Evolutionary conservation across 2,329 filamentous ascomycete genomes (phyloP).

Genomic region (Fusarium compactum): DNA sequence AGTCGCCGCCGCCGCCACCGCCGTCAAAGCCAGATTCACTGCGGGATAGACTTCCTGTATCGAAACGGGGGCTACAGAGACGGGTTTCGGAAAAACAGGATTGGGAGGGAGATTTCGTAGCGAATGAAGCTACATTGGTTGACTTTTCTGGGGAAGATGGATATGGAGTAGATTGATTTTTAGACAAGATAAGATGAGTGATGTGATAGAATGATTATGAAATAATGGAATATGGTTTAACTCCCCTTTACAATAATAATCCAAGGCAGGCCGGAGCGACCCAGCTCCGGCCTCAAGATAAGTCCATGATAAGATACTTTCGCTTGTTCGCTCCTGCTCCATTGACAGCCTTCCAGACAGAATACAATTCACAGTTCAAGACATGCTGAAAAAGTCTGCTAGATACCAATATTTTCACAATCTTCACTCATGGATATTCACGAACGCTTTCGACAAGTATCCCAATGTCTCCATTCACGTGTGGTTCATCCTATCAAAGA

Average conservation of each 20-base stretch:
- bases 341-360: no score
- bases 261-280: no score
- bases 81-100: conserved; percentile 22
- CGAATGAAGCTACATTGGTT: conserved; percentile 38
- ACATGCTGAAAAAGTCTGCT: background rate
- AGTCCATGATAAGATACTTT: no score
- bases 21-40: conserved; percentile 12
- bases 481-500: background rate
- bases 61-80: conserved; percentile 31
- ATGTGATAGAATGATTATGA: conserved; percentile 22
- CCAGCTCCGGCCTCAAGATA: no score
- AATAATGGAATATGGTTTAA: conserved; percentile 17
- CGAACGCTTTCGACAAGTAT: background rate
- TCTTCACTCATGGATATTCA: background rate
- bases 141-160: conserved; percentile 35
- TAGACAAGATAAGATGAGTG: conserved; percentile 11
- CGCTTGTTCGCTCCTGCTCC: background rate
- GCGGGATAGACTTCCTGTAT: conserved; percentile 19
- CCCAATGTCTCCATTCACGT: background rate
- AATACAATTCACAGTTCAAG: accelerated
- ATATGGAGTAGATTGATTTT: conserved; percentile 31
- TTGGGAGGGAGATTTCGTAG: conserved; percentile 36
- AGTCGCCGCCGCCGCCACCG: background rate
- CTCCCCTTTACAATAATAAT: background rate
- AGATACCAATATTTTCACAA: background rate